Evolutionary conservation across 768 basidiomycete species (phyloP), one percentile per base, ranked within the genome.

Genomic region (Amanita pallidorosea): DNA sequence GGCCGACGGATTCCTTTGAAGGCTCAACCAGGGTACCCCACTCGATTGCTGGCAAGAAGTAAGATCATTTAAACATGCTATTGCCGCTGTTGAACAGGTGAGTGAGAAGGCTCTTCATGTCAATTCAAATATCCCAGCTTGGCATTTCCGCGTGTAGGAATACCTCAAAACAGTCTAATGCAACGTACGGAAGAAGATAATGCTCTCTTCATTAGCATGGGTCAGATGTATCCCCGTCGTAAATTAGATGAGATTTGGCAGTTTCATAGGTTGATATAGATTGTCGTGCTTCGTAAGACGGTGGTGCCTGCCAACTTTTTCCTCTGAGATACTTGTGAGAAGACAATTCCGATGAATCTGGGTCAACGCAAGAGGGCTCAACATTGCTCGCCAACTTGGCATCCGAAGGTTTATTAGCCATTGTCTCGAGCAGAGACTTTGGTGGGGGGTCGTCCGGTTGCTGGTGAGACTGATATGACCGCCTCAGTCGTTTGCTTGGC

Each of bases 41-140:
- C 65, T 92, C 34, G 76, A 89, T 54, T 92, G 88, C 63, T 86
- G 81, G 81, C 71, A 69, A 52, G 77, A 88, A 59, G 88, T 89
- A 2, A 65, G 66, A 20, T 72, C 70, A 15, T 92, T 92, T 70
- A 89, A 82, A 58, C 64, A 68, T 18, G 76, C 83, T 2, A 85
- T 90, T 15, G 71, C 76, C 17, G 68, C 74, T 47, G 66, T 87
- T 58, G 88, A 90, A 63, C 74, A 84, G 68, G 88, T 85, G 57
- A 52, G 88, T 85, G 57, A 52, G 71, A 58, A 8, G 13, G 18
- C 15, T 13, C 11, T 37, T 13, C 15, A 13, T 20, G 1, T 20
- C 5, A 15, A n/a, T 31, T 22, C 5, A 36, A 47, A 23, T 31
- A 17, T 31, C 40, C 13, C 13, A 33, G 33, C 33, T 33, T 4